Percentiles rank a stretch among this genome's conserved stretches.
Conservation (phyloP, 2,329 filamentous ascomycete species). For the Colletotrichum somersetense region DNA sequence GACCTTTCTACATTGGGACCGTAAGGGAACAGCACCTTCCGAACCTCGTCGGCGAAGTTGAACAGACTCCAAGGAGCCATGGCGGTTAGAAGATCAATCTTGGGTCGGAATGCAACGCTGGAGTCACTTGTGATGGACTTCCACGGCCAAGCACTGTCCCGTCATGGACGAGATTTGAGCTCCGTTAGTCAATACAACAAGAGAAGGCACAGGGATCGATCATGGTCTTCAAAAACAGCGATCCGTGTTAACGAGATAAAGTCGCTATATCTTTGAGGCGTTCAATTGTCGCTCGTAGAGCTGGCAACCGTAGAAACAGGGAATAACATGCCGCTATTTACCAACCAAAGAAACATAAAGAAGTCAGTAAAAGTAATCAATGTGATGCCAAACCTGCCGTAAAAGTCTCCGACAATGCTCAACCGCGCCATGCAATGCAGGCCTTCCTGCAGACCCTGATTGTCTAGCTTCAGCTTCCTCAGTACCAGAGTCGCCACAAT, state of each 20-base stretch:
- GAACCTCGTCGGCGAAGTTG: background rate
- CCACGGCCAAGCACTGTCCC: background rate
- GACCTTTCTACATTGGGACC: background rate
- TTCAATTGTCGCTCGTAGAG: no score
- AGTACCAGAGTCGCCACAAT: background rate
- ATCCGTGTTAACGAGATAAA: background rate
- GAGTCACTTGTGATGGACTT: background rate
- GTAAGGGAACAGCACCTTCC: background rate
- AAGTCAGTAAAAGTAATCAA: background rate
- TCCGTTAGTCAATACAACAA: background rate
- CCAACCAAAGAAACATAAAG: background rate
- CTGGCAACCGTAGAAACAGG: background rate
- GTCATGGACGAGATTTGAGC: background rate
- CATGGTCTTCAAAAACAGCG: no score
- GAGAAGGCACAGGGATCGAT: background rate
- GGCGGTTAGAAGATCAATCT: background rate
- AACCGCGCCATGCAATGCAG: background rate
- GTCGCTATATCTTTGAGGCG: background rate
- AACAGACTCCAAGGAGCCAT: background rate
- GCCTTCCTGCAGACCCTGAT: background rate
- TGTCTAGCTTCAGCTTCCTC: background rate
- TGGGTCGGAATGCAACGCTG: background rate
- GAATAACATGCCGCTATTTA: background rate
- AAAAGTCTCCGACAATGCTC: background rate
- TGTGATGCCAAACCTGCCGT: background rate